Conservation (phyloP, 257 asterid genomes). For the Lantana camara region DNA sequence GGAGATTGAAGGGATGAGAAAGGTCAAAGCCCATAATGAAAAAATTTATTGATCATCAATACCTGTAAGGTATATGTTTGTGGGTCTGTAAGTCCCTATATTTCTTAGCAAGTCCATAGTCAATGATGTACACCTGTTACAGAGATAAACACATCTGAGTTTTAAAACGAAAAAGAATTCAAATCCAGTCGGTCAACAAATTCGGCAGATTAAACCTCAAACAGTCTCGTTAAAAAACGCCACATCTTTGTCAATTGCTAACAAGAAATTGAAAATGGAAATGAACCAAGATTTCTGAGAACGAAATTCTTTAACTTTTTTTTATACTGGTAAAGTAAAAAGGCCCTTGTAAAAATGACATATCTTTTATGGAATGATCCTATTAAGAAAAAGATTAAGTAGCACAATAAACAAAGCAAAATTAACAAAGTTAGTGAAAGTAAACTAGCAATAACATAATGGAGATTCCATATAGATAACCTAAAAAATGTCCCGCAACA, state of each 20-base stretch:
- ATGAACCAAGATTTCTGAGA: neutral
- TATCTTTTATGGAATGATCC: too few species aligned
- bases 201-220: neutral
- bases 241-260: neutral
- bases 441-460: too few species aligned
- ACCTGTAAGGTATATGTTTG: constrained; percentile 98
- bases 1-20: neutral
- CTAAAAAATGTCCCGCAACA: neutral
- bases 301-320: neutral
- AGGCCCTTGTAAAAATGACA: too few species aligned
- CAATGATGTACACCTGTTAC: constrained; percentile 86
- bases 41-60: constrained; percentile 12
- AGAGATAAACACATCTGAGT: constrained; percentile 20
- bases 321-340: neutral
- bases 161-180: neutral
- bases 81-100: constrained; percentile 94
- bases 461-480: neutral
- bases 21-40: neutral
- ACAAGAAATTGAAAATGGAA: constrained; percentile 1
- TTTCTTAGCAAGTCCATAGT: constrained; percentile 96
- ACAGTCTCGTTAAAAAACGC: neutral
- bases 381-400: too few species aligned
- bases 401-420: too few species aligned
- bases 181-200: neutral
- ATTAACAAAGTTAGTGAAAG: too few species aligned